Evolutionary conservation across 345 rosid genomes (phyloP), one percentile per base, ranked within the genome.

Genomic region (Sisymbrium irio): DNA sequence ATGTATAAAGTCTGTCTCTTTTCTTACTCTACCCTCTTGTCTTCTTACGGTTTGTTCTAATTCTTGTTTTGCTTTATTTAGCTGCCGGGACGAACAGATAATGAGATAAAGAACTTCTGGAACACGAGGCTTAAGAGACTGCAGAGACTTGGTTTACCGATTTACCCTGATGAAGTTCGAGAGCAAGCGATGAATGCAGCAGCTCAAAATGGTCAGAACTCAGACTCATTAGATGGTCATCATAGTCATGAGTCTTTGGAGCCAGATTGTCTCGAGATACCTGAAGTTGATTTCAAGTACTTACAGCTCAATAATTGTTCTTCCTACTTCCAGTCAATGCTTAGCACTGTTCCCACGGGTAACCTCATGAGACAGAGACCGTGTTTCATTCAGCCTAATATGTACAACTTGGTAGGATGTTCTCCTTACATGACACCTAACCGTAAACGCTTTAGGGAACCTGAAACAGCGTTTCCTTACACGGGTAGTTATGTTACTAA

Each of bases 51-150:
- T 67, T 50, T 22, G 8, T 5, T 71, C 14, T 58, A 28, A 40
- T 22, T 27, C 30, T 50, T 40, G 3, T 39, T 36, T 20, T 44
- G 6, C 13, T 74, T 59, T 62, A n/a, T 62, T 47, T 78, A 89
- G 95, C 32, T 89, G 50, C 92, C 87, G 12, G 92, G 95, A 9
- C 82, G 92, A 41, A 89, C 95, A 3, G 92, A 87, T 65, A 87
- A 89, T 72, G 95, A 89, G 80, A 89, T 89, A 51, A 89, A 89
- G 82, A 87, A 89, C 35, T 89, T 80, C 72, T 87, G 92, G 90
- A 87, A 87, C 60, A 87, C 89, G 9, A 79, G 91, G 50, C 70
- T 82, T 8, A 89, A 89, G 78, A 82, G 87, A 57, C 80, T 78
- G 13, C 87, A 85, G 28, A 65, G 88, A 50, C 84, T 74, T 39